A percentile compares a stretch with the other conserved stretches of the same genome.
Evolutionary conservation across 2,329 filamentous ascomycete genomes (phyloP).

Genomic region (Pseudopyrenochaeta lycopersici): DNA sequence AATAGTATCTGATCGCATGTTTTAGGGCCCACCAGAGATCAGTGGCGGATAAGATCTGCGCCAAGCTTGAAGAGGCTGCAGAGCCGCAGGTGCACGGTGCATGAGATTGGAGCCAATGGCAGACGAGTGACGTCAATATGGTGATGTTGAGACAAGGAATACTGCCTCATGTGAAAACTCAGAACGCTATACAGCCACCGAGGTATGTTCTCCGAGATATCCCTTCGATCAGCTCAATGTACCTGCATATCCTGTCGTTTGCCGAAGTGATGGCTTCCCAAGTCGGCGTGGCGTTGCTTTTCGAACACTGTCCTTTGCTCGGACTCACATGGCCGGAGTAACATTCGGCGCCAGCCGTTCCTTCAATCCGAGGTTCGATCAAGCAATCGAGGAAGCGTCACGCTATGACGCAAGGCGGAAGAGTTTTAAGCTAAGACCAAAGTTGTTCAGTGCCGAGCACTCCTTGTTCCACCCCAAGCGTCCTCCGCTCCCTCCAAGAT

Average conservation of each 20-base stretch:
- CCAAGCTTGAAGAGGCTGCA: conserved; percentile 38
- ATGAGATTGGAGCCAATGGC: conserved; percentile 17
- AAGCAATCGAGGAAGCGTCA: conserved; percentile 1
- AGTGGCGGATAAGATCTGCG: conserved; percentile 34
- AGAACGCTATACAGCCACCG: conserved; percentile 17
- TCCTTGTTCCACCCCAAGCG: conserved; percentile 34
- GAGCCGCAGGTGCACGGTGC: conserved; percentile 39
- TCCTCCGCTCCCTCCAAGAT: conserved; percentile 32
- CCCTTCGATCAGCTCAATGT: conserved; percentile 7
- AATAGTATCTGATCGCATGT: conserved; percentile 18
- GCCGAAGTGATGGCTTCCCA: conserved; percentile 1
- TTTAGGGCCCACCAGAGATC: conserved; percentile 23
- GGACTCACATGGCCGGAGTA: background rate
- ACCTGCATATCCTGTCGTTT: conserved; percentile 10
- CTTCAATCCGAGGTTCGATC: background rate
- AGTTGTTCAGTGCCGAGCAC: conserved; percentile 29
- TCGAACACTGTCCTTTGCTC: background rate
- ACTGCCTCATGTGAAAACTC: conserved; percentile 25
- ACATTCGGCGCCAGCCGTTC: background rate
- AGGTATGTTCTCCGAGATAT: conserved; percentile 10
- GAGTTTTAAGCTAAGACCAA: conserved; percentile 26
- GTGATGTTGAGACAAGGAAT: conserved; percentile 30
- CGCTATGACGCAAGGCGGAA: conserved; percentile 33
- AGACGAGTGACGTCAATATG: conserved; percentile 30
- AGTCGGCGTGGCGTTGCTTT: background rate